Evolutionary conservation across 768 basidiomycete genomes (phyloP), one percentile per base, ranked within the genome.

Genomic region (Rhodosporidiobolus odoratus): DNA sequence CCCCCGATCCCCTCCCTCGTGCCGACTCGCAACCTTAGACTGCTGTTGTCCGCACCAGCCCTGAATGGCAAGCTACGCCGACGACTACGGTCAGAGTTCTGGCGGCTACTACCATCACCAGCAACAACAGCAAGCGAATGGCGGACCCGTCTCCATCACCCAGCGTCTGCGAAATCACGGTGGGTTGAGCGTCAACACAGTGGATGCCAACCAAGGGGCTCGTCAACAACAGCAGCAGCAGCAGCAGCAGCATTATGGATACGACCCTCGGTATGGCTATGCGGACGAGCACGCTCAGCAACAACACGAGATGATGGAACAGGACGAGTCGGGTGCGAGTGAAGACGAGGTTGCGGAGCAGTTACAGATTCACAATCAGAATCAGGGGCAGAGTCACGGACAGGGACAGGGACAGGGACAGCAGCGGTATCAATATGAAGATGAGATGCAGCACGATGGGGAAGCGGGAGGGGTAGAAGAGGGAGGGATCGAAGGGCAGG

Each of bases 271-370:
- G n/a, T 57, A 47, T 53, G 63, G 58, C 27, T 52, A 65, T 50
- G 56, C 58, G 17, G 54, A 69, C 38, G 8, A 64, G 13, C 50
- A 65, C n/a, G 68, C 68, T 27, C n/a, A n/a, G n/a, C n/a, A n/a
- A n/a, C n/a, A n/a, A n/a, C 63, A 65, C 50, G 58, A 59, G 40
- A 68, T 68, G 27, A 38, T 69, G 34, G 63, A 65, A 37, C 62
- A 58, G 16, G 58, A 65, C 32, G 56, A 58, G 12, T 58, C 68
- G 32, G 52, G 32, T 32, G 53, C 23, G 40, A 64, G 62, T n/a
- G 68, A 64, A 16, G 64, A 70, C 32, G 69, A 65, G 59, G 64
- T 70, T 35, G 64, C 65, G n/a, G 63, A 65, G 35, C 45, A 58
- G 15, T 48, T 68, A 6, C 41, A 56, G 47, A 50, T 40, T n/a